Evolutionary conservation across 2,329 filamentous ascomycete species (phyloP).

Genomic region (Leptographium flavum): DNA sequence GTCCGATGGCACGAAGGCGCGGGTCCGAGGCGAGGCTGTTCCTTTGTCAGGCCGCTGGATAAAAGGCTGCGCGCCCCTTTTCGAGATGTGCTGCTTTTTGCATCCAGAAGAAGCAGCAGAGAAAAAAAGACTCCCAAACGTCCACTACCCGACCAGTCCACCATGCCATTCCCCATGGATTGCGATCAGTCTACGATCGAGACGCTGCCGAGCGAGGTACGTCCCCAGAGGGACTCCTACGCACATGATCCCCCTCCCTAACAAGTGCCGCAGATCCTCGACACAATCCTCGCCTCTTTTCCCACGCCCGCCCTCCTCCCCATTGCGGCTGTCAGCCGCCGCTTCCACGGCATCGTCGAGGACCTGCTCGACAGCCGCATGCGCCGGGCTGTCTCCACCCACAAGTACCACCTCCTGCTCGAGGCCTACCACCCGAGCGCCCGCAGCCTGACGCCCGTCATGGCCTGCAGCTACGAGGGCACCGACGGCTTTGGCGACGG

Average conservation of each 20-base stretch:
- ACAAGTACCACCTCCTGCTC: slow-evolving; percentile 54
- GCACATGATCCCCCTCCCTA: no score
- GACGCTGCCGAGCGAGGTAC: no score
- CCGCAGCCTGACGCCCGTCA: slow-evolving; percentile 52
- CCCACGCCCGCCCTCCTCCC: slow-evolving; percentile 16
- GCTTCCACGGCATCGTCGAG: slow-evolving; percentile 16
- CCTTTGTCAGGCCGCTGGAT: no score
- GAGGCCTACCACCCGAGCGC: slow-evolving; percentile 65
- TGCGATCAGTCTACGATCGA: no score
- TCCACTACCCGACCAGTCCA: no score
- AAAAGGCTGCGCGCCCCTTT: no score
- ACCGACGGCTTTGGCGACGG: slow-evolving; percentile 41
- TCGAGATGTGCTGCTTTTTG: no score
- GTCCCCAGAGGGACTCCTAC: no score
- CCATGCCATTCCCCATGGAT: no score
- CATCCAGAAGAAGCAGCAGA: no score
- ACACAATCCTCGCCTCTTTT: slow-evolving; percentile 16
- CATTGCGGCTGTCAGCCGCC: slow-evolving; percentile 15
- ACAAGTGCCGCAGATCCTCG: slow-evolving; percentile 19
- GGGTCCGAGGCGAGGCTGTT: not conserved
- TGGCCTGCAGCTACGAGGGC: slow-evolving; percentile 51
- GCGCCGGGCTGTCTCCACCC: slow-evolving; percentile 34
- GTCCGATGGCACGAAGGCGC: not conserved
- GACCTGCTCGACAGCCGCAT: slow-evolving; percentile 18
- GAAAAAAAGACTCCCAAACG: not conserved